Evolutionary conservation across 2,329 filamentous ascomycete genomes (phyloP), one percentile per base, ranked within the genome.

Genomic region (Coleophoma cylindrospora): DNA sequence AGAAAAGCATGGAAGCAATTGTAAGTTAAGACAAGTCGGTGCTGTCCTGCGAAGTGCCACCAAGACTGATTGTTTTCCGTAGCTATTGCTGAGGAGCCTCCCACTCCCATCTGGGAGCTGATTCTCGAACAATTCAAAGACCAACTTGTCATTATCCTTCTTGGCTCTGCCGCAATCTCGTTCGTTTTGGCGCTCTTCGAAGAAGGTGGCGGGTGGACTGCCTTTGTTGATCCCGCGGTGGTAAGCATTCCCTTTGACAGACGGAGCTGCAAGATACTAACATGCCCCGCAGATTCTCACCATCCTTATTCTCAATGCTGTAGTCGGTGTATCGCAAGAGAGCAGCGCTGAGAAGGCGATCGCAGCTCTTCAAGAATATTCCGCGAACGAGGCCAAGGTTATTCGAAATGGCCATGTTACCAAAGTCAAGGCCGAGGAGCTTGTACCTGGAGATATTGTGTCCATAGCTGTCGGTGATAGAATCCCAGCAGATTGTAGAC

Each of bases 61-160:
- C 50, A 48, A 52, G 49, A 33, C 48, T 62, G 55, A 64, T 52
- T 50, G 41, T 56, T 50, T 32, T 49, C 19, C 50, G 45, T 55
- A 89, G 84, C 84, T 50, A 76, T 89, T 50, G 80, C 83, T 43
- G 94, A 99, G 74, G 94, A 99, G 58, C 94, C 94, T 48, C 91
- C 94, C 3, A 99, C 94, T 33, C 94, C 94, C 37, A 69, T 99
- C 44, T 99, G 92, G 94, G 83, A 97, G 72, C 84, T 99, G 56
- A 89, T 99, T 50, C 80, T 99, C 52, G 94, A 99, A 73, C 94
- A 99, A 70, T 99, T 99, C 80, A 96, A 99, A 72, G 94, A 99
- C 68, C 94, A 99, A 71, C 83, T 99, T 44, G 94, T 99, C 59
- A 81, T 99, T 48, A 99, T 99, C 61, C 79, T 99, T 19, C 81